Percentiles rank a stretch among this genome's conserved stretches.
These are phyloP conservation scores for Trypanosoma caninum DNA, from an alignment of 208 protist genomes.

Conservation along the genomic window DNA sequence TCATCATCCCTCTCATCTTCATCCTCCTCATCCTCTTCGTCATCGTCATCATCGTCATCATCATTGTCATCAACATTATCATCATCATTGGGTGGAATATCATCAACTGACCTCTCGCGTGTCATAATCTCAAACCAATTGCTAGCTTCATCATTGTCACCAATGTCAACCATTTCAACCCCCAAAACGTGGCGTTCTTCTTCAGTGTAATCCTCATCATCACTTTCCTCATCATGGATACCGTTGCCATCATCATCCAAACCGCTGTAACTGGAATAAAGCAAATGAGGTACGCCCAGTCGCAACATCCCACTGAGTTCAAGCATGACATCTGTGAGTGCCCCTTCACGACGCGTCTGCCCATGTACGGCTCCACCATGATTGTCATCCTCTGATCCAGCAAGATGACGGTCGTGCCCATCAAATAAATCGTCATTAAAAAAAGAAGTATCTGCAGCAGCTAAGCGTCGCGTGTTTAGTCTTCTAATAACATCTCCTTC, in stretches of 20 bases:
- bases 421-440: constrained; percentile 16
- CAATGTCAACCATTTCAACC: neutral
- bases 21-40: constrained; percentile 6
- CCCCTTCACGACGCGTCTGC: constrained; percentile 7
- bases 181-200: neutral
- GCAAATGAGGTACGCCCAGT: neutral
- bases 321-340: constrained; percentile 6
- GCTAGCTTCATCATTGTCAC: too few relatives aligned
- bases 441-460: constrained; percentile 13
- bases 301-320: constrained; percentile 15
- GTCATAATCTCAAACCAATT: too few relatives aligned
- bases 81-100: neutral
- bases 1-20: constrained; percentile 5
- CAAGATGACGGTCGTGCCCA: neutral
- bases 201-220: neutral
- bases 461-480: neutral
- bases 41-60: constrained; percentile 1
- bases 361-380: neutral
- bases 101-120: too few relatives aligned
- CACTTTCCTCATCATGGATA: neutral
- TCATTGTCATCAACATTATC: constrained; percentile 4
- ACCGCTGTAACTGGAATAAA: neutral
- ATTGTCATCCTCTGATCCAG: neutral
- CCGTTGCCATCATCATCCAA: neutral
- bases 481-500: neutral